A percentile compares a stretch with the other conserved stretches of the same genome.
These are phyloP conservation scores for Podaxis sp. DNA, from an alignment of 768 basidiomycete genomes.

Conservation along the genomic window DNA sequence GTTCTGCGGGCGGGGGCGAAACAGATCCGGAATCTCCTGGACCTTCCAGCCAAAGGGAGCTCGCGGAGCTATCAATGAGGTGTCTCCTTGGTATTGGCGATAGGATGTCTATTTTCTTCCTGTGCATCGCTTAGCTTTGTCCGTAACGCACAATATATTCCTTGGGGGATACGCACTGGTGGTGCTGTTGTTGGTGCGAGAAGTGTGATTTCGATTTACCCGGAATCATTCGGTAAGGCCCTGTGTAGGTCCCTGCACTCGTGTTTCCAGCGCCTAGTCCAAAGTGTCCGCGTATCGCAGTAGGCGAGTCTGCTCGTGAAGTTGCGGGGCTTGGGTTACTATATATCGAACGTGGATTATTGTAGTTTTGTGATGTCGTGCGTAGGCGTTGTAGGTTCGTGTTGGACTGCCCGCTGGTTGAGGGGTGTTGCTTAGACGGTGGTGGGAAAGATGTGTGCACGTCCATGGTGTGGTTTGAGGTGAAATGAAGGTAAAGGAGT, in stretches of 20 bases:
- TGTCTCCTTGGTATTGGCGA: slow-evolving; percentile 70
- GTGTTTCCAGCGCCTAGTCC: background rate
- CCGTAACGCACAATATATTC: background rate
- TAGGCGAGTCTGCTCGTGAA: slow-evolving; percentile 11
- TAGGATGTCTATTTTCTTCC: slow-evolving; percentile 37
- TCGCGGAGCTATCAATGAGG: slow-evolving; percentile 57
- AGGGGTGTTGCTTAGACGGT: slow-evolving; percentile 18
- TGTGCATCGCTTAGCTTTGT: slow-evolving; percentile 2
- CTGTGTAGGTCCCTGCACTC: background rate
- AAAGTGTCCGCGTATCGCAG: background rate
- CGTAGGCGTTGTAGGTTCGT: slow-evolving; percentile 22
- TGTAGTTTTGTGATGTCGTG: slow-evolving; percentile 27
- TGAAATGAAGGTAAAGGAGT: slow-evolving; percentile 5
- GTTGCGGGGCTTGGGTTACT: slow-evolving; percentile 29
- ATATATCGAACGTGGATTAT: slow-evolving; percentile 26
- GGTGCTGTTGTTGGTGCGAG: background rate
- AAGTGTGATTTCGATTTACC: slow-evolving; percentile 4
- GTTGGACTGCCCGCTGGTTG: background rate
- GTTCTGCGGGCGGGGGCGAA: slow-evolving; percentile 20
- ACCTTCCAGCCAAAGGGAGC: slow-evolving; percentile 54
- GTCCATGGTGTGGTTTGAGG: slow-evolving; percentile 29
- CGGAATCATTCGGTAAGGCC: slow-evolving; percentile 13
- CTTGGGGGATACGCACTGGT: background rate
- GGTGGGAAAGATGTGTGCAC: slow-evolving; percentile 41
- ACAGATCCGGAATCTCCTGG: slow-evolving; percentile 27